phyloP scores from a whole-genome alignment of 805 yeast genomes.

The Spathaspora sp. region DNA sequence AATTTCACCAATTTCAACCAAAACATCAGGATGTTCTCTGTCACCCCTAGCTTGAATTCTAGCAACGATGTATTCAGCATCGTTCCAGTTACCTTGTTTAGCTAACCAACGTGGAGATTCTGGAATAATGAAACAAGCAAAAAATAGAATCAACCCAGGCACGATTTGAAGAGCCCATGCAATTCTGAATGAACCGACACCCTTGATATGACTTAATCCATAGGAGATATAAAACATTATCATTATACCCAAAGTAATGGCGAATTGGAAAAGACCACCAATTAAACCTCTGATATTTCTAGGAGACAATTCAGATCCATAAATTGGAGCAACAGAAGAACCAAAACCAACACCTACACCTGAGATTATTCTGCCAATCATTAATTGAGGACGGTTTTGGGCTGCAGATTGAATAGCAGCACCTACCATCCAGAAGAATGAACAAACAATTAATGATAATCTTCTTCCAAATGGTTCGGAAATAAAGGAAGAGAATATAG shows the following conservation, averaged over 20 bases:
- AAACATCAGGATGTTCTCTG: slow-evolving; percentile 42
- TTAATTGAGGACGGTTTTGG: slow-evolving; percentile 40
- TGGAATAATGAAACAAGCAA: slow-evolving; percentile 37
- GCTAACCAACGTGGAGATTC: slow-evolving; percentile 51
- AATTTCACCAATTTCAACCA: slow-evolving; percentile 55
- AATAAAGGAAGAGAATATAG: slow-evolving; percentile 48
- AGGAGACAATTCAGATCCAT: slow-evolving; percentile 62
- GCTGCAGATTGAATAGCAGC: slow-evolving; percentile 37
- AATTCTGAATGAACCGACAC: slow-evolving; percentile 37
- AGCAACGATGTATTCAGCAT: slow-evolving; percentile 40
- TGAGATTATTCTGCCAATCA: slow-evolving; percentile 55
- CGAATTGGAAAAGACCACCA: slow-evolving; percentile 60
- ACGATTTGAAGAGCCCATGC: slow-evolving; percentile 38
- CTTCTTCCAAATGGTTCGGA: slow-evolving; percentile 46
- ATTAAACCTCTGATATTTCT: slow-evolving; percentile 56
- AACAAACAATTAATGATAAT: slow-evolving; percentile 36
- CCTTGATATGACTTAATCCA: slow-evolving; percentile 47
- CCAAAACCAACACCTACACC: slow-evolving; percentile 68
- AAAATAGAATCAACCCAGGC: slow-evolving; percentile 33
- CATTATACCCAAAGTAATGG: slow-evolving; percentile 61
- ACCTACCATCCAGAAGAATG: slow-evolving; percentile 35
- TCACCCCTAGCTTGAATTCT: slow-evolving; percentile 39
- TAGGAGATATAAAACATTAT: slow-evolving; percentile 55
- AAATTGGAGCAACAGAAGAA: slow-evolving; percentile 64
- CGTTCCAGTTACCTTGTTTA: slow-evolving; percentile 41